Evolutionary conservation across 2,329 filamentous ascomycete species (phyloP), one percentile per base, ranked within the genome.

Genomic region (Trichoderma atrobrunneum): DNA sequence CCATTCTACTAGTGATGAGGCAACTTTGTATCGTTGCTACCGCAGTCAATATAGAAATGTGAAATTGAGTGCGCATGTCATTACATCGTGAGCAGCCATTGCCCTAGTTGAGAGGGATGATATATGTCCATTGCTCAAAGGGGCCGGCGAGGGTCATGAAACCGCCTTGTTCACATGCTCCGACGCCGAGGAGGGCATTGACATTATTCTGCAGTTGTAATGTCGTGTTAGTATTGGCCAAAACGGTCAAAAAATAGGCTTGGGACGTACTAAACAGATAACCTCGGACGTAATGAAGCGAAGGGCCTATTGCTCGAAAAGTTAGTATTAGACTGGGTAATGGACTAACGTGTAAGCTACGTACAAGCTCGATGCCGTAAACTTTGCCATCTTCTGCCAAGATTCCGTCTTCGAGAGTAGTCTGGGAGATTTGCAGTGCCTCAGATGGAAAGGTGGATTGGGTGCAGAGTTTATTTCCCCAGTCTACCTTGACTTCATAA

Each of bases 91-190:
- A 12, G 3, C 21, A 5, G 21, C n/a, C 11, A 24, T 7, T 14
- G 1, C 5, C n/a, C 16, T 59, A 68, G 26, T 59, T 68, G 18
- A 68, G 54, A 11, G 51, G 24, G 10, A 34, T 48, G 3, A 68
- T 39, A 5, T 59, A 68, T 7, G 65, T 30, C 54, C 54, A 69
- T 16, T 69, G 66, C 36, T 60, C 56, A 26, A 69, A 43, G 2
- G 66, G 66, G 14, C 26, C 28, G 8, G 56, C 60, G 12, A 60
- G 36, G 5, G 56, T 69, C 28, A 69, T 18, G 36, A 69, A 57
- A 51, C 56, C 66, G 10, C 66, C 66, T 0, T 39, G 56, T 11
- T 57, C 56, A 21, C 66, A 69, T 26, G 36, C 39, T 4, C 3
- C n/a, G 6, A 3, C 14, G 24, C 51, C 34, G 3, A 69, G n/a